Conservation (phyloP, 2,329 filamentous ascomycete genomes). For the Chrysoporthe cubensis region DNA sequence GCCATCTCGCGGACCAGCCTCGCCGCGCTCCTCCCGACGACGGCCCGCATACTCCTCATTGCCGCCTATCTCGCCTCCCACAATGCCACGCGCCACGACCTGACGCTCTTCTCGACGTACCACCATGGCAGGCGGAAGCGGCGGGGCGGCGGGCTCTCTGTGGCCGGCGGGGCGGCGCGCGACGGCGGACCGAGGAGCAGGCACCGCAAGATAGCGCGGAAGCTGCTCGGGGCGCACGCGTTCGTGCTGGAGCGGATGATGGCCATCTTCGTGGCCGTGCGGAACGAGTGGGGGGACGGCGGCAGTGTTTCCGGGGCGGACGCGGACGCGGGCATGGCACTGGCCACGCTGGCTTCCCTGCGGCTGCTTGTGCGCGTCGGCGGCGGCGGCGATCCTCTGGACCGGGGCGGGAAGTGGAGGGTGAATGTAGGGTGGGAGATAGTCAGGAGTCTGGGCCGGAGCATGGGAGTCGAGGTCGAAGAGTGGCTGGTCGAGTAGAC, state of each 20-base stretch:
- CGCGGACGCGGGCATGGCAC: slow-evolving; percentile 63
- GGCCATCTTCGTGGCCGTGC: slow-evolving; percentile 73
- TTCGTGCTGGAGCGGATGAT: slow-evolving; percentile 80
- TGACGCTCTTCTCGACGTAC: slow-evolving; percentile 75
- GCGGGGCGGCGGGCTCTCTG: slow-evolving; percentile 52
- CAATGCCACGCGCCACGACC: slow-evolving; percentile 75
- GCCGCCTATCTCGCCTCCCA: slow-evolving; percentile 82
- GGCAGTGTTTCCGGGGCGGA: slow-evolving; percentile 45
- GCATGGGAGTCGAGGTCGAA: slow-evolving; percentile 76
- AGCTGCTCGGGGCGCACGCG: slow-evolving; percentile 75
- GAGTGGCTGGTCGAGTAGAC: slow-evolving; percentile 72
- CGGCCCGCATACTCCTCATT: slow-evolving; percentile 73
- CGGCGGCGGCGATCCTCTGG: slow-evolving; percentile 64
- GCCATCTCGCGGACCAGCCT: slow-evolving; percentile 47
- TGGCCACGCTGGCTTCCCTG: slow-evolving; percentile 75
- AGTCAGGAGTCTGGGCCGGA: slow-evolving; percentile 69
- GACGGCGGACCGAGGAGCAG: slow-evolving; percentile 47
- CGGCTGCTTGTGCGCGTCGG: slow-evolving; percentile 70
- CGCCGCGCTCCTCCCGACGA: slow-evolving; percentile 66
- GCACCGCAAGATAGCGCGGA: slow-evolving; percentile 74
- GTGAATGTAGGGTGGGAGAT: slow-evolving; percentile 82
- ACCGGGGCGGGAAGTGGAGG: slow-evolving; percentile 74
- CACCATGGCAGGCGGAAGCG: slow-evolving; percentile 55
- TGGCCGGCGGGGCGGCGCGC: slow-evolving; percentile 35
- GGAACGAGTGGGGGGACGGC: slow-evolving; percentile 53